Conservation (phyloP, 2,329 filamentous ascomycete species). For the Verticillium dahliae region DNA sequence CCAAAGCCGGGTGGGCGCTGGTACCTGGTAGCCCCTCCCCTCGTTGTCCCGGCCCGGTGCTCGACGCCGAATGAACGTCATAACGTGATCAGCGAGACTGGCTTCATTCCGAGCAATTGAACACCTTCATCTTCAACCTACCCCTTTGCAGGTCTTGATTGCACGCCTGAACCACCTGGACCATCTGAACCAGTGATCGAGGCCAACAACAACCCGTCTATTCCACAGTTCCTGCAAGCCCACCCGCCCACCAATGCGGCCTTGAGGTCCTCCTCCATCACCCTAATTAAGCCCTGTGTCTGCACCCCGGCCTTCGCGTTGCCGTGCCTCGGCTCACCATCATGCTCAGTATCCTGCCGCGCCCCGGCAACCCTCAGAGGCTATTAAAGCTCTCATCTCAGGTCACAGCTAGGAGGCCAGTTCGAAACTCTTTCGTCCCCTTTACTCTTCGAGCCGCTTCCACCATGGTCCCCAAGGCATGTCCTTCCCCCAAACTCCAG, state of each 20-base stretch:
- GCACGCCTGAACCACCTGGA: neutral
- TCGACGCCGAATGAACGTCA: neutral
- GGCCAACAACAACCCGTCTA: neutral
- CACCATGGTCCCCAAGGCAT: constrained; percentile 40
- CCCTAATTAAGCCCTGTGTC: neutral
- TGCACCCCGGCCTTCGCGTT: neutral
- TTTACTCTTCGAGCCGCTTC: constrained; percentile 31
- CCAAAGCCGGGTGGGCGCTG: too few species aligned
- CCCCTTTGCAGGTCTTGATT: neutral
- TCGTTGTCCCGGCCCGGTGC: neutral
- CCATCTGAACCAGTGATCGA: neutral
- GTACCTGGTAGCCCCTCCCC: too few species aligned
- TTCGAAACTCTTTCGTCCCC: constrained; percentile 5
- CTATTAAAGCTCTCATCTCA: constrained; percentile 14
- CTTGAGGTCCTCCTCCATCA: neutral
- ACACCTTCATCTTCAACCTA: neutral
- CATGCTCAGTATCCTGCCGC: constrained; percentile 1
- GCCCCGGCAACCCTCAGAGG: neutral
- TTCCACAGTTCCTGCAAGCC: neutral
- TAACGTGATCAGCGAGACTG: neutral
- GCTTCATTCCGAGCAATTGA: neutral
- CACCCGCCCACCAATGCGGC: neutral
- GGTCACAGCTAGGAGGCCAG: constrained; percentile 9
- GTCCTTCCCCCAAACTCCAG: neutral
- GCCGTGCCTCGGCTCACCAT: neutral